Conservation (phyloP, 129 eudicot genomes). For the Pulicaria dysenterica region DNA sequence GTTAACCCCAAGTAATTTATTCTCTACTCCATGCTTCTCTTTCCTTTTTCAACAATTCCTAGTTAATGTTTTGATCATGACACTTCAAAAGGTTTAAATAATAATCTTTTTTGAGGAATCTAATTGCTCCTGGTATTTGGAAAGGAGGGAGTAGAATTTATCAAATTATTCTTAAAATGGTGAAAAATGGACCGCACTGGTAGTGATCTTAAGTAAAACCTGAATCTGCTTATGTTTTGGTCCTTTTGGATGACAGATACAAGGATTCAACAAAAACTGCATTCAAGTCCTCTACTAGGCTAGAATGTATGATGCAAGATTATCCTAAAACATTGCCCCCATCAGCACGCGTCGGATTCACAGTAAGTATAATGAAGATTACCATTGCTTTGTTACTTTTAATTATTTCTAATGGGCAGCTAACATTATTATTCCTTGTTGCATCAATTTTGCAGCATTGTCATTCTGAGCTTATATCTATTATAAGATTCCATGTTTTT, state of each 20-base stretch:
- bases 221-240: not conserved
- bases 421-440: not conserved
- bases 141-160: not conserved
- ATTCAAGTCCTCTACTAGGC: slow-evolving; percentile 92
- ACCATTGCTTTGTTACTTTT: not conserved
- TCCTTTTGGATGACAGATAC: slow-evolving; percentile 56
- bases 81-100: not conserved
- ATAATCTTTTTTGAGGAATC: not conserved
- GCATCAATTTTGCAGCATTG: not conserved
- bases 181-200: not conserved
- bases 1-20: slow-evolving; percentile 85
- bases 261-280: slow-evolving; percentile 78
- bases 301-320: slow-evolving; percentile 99
- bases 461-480: not conserved
- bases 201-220: no score
- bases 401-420: not conserved
- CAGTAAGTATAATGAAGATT: slow-evolving; percentile 49
- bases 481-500: not conserved
- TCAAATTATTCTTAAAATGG: not conserved
- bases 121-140: not conserved
- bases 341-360: slow-evolving; percentile 93
- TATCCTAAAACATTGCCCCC: slow-evolving; percentile 94
- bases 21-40: not conserved
- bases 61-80: not conserved
- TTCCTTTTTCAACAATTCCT: not conserved